Conservation (phyloP, 1,139 yeast genomes). For the Arxiozyma telluris region DNA sequence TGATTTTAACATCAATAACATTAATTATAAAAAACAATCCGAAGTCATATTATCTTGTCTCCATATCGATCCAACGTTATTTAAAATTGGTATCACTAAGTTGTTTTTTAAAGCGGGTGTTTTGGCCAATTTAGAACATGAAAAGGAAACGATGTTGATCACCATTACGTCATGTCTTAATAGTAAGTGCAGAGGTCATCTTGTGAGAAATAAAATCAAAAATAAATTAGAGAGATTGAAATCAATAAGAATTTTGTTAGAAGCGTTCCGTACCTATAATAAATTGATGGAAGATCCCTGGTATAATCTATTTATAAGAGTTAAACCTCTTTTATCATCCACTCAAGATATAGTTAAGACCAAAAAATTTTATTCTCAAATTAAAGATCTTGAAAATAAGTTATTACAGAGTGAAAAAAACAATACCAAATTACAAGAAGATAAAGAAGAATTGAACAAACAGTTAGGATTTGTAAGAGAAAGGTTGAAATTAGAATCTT, state of each 20-base stretch:
- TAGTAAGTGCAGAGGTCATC: conserved; percentile 55
- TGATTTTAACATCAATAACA: conserved; percentile 29
- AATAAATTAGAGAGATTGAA: conserved; percentile 50
- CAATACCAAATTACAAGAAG: conserved; percentile 25
- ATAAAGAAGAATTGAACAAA: conserved; percentile 30
- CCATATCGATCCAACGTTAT: conserved; percentile 53
- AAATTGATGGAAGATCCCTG: conserved; percentile 59
- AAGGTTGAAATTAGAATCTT: conserved; percentile 18
- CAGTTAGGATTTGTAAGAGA: conserved; percentile 34
- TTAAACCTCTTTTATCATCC: conserved; percentile 72
- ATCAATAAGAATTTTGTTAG: conserved; percentile 62
- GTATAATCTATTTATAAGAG: conserved; percentile 63
- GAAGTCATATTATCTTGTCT: conserved; percentile 56
- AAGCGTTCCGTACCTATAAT: conserved; percentile 50
- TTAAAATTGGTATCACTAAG: conserved; percentile 71
- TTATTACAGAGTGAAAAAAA: conserved; percentile 32
- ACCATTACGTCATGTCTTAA: conserved; percentile 54
- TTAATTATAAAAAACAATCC: conserved; percentile 52
- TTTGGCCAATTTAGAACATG: conserved; percentile 73
- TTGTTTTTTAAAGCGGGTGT: conserved; percentile 93
- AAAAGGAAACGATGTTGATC: conserved; percentile 59
- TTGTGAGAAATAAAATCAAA: conserved; percentile 46
- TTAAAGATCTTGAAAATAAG: conserved; percentile 44
- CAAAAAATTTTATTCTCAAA: conserved; percentile 49
- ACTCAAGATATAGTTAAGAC: conserved; percentile 50